phyloP scores from a whole-genome alignment of 2,329 filamentous ascomycete species.

The Uncinocarpus reesii region DNA sequence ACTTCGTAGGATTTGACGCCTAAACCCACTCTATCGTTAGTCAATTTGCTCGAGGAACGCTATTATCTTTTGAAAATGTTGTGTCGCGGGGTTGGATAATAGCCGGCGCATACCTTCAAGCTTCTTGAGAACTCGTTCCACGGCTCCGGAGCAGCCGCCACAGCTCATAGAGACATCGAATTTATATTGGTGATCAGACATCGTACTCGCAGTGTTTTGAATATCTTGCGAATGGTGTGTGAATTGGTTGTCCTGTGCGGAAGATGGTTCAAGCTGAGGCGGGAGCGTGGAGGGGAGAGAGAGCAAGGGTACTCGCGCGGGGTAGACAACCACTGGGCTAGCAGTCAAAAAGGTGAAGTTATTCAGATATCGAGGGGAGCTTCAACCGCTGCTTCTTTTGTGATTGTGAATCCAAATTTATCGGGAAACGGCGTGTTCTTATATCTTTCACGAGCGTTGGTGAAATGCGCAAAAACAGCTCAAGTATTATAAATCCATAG shows the following conservation, averaged over 20 bases:
- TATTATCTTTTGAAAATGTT: neutral
- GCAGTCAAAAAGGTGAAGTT: no score
- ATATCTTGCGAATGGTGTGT: neutral
- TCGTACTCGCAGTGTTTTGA: conserved; percentile 30
- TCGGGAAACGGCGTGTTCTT: no score
- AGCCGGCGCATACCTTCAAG: conserved; percentile 58
- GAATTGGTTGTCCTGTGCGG: neutral
- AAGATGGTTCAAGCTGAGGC: no score
- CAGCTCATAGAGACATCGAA: conserved; percentile 94
- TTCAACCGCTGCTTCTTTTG: no score
- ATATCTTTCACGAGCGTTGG: no score
- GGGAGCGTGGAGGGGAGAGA: no score
- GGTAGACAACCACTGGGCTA: no score
- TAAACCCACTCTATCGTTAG: conserved; percentile 30
- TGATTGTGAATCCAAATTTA: no score
- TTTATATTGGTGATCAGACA: conserved; percentile 83
- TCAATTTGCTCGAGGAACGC: neutral
- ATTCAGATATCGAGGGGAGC: no score
- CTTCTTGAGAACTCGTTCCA: conserved; percentile 85
- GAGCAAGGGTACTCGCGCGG: no score
- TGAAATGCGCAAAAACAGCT: neutral
- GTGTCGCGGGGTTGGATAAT: conserved; percentile 1
- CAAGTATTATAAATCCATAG: neutral
- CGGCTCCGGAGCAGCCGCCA: conserved; percentile 87
- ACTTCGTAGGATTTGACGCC: conserved; percentile 81